These are phyloP conservation scores for Wickerhamomyces chambardii DNA, from an alignment of 805 yeast species.

Conservation along the genomic window DNA sequence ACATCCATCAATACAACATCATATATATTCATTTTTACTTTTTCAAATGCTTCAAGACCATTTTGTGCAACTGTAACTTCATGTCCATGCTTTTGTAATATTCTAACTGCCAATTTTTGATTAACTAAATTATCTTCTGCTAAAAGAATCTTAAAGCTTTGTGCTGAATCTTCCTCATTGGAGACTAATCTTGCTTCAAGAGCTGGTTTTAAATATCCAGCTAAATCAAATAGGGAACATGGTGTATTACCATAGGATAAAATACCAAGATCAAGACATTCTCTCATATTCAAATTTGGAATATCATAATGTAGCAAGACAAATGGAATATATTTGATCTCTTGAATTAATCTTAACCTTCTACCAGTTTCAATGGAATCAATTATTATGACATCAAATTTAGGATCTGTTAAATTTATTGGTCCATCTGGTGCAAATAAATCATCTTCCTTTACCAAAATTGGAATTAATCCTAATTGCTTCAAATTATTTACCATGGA, in stretches of 20 bases:
- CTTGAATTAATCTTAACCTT: conserved; percentile 53
- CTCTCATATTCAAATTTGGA: conserved; percentile 66
- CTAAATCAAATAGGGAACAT: conserved; percentile 66
- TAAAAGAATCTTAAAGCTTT: conserved; percentile 65
- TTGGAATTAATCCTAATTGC: conserved; percentile 47
- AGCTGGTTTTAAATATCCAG: conserved; percentile 20
- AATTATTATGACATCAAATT: conserved; percentile 67
- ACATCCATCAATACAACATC: conserved; percentile 94
- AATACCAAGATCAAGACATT: conserved; percentile 73
- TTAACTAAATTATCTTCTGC: conserved; percentile 95
- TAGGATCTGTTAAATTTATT: conserved; percentile 38
- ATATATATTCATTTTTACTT: conserved; percentile 45
- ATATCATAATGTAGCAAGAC: conserved; percentile 67
- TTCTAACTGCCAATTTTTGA: conserved; percentile 50
- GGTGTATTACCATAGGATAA: conserved; percentile 81
- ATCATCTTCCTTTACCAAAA: conserved; percentile 26
- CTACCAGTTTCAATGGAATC: conserved; percentile 68
- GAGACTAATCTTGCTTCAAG: conserved; percentile 1
- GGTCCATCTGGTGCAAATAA: conserved; percentile 38
- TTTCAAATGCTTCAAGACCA: conserved; percentile 88
- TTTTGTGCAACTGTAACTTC: conserved; percentile 57
- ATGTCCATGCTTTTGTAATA: conserved; percentile 55
- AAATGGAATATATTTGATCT: conserved; percentile 72
- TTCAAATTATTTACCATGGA: conserved; percentile 39
- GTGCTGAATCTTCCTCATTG: conserved; percentile 31